phyloP scores from a whole-genome alignment of 1,284 basidiomycete genomes.

The Heterobasidion occidentale region DNA sequence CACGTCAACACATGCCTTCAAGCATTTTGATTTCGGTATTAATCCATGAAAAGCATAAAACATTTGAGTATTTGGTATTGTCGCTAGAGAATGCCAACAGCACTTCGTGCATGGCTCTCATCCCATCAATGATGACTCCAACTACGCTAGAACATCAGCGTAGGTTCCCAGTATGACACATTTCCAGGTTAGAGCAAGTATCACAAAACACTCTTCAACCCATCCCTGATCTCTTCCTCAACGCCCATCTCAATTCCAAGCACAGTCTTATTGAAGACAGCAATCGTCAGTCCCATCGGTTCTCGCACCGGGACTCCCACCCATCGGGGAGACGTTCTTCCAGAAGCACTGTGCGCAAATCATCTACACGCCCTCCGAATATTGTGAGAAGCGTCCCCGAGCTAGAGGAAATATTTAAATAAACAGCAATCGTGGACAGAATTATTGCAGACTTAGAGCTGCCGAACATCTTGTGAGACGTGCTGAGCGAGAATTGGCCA shows the following conservation, averaged over 20 bases:
- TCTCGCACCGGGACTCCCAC: slow-evolving; percentile 58
- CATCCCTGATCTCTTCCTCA: slow-evolving; percentile 15
- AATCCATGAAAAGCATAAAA: too few species aligned
- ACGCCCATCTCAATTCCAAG: slow-evolving; percentile 43
- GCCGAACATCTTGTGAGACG: slow-evolving; percentile 52
- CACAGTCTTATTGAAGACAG: slow-evolving; percentile 47
- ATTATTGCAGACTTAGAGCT: slow-evolving; percentile 48
- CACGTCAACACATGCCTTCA: too few species aligned
- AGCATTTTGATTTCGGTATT: too few species aligned
- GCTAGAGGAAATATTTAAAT: slow-evolving; percentile 22
- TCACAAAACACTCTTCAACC: background rate
- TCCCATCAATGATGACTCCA: too few species aligned
- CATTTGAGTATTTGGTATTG: too few species aligned
- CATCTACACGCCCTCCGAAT: slow-evolving; percentile 53
- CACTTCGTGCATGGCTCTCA: too few species aligned
- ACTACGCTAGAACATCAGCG: too few species aligned
- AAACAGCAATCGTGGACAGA: background rate
- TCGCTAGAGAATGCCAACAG: too few species aligned
- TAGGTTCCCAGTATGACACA: background rate
- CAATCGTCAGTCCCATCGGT: slow-evolving; percentile 51
- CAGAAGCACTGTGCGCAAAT: slow-evolving; percentile 44
- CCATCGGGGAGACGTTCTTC: slow-evolving; percentile 63
- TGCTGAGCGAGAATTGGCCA: slow-evolving; percentile 40
- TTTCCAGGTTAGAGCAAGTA: background rate
- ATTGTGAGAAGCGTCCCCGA: slow-evolving; percentile 51